phyloP scores from a whole-genome alignment of 371 early-diverging fungal species.

The Mucor piriformis region DNA sequence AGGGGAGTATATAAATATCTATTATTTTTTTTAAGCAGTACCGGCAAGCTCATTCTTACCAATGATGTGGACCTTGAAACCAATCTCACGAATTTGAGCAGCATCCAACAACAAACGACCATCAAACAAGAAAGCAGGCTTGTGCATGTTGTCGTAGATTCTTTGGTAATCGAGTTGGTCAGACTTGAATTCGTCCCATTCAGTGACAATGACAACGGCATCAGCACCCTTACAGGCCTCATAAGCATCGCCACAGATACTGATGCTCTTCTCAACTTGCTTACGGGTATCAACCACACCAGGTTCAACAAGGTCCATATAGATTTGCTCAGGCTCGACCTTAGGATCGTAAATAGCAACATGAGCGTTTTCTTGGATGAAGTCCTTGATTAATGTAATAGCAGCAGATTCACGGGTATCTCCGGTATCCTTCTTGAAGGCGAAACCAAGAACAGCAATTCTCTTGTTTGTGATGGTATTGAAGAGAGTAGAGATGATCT shows the following conservation, averaged over 20 bases:
- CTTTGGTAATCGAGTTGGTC: constrained; percentile 66
- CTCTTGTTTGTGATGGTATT: constrained; percentile 86
- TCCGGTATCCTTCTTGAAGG: constrained; percentile 96
- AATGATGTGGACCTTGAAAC: constrained; percentile 84
- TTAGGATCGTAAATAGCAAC: constrained; percentile 92
- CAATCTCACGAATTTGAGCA: constrained; percentile 73
- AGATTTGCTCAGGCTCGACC: constrained; percentile 82
- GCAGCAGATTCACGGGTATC: constrained; percentile 96
- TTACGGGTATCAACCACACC: constrained; percentile 66
- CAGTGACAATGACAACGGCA: constrained; percentile 86
- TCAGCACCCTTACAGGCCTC: constrained; percentile 75
- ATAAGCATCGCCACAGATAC: constrained; percentile 65
- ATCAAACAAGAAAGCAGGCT: constrained; percentile 94
- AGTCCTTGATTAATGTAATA: constrained; percentile 79
- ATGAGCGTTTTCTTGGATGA: constrained; percentile 81
- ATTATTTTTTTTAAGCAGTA: constrained; percentile 32
- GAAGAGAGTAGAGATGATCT: constrained; percentile 72
- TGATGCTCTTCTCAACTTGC: constrained; percentile 67
- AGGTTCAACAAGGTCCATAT: constrained; percentile 77
- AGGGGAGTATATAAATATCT: background rate
- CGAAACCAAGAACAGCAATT: constrained; percentile 90
- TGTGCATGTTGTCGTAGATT: constrained; percentile 78
- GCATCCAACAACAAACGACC: constrained; percentile 87
- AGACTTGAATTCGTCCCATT: constrained; percentile 93
- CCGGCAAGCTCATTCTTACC: constrained; percentile 71